Conservation (phyloP, 305 asterid species). For the Fraxinus dipetala region DNA sequence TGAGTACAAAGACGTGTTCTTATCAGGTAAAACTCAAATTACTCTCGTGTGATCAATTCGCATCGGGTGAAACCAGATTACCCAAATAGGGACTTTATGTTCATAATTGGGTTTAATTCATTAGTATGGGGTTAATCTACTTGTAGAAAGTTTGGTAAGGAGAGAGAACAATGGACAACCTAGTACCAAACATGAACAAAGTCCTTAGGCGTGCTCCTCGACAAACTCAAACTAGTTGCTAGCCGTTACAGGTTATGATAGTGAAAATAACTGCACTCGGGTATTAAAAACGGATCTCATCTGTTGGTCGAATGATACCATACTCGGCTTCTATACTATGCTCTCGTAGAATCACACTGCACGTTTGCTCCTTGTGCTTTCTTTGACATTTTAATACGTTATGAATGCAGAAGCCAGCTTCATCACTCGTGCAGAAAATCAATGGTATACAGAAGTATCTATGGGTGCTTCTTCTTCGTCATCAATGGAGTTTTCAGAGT, state of each 20-base stretch:
- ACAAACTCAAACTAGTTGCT: background rate
- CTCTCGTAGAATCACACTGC: background rate
- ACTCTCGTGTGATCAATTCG: background rate
- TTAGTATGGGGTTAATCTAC: background rate
- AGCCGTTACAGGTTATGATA: background rate
- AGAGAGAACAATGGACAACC: background rate
- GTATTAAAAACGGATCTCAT: too few relatives aligned
- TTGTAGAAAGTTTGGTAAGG: background rate
- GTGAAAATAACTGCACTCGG: background rate
- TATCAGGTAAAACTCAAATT: conserved; percentile 55
- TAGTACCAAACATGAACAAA: background rate
- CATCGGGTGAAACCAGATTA: background rate
- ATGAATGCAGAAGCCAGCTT: conserved; percentile 71
- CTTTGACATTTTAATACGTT: background rate
- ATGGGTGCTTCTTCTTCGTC: conserved; percentile 24
- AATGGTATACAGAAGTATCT: conserved; percentile 59
- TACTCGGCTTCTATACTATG: background rate
- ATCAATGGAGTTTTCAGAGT: conserved; percentile 19
- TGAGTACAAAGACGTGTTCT: conserved; percentile 71
- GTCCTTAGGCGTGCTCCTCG: background rate
- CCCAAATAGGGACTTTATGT: background rate
- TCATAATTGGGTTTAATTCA: background rate
- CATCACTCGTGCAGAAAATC: conserved; percentile 57
- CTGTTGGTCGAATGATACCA: background rate
- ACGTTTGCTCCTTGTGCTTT: background rate